These are phyloP conservation scores for Penicillium digitatum DNA, from an alignment of 2,329 filamentous ascomycete species.

Conservation along the genomic window DNA sequence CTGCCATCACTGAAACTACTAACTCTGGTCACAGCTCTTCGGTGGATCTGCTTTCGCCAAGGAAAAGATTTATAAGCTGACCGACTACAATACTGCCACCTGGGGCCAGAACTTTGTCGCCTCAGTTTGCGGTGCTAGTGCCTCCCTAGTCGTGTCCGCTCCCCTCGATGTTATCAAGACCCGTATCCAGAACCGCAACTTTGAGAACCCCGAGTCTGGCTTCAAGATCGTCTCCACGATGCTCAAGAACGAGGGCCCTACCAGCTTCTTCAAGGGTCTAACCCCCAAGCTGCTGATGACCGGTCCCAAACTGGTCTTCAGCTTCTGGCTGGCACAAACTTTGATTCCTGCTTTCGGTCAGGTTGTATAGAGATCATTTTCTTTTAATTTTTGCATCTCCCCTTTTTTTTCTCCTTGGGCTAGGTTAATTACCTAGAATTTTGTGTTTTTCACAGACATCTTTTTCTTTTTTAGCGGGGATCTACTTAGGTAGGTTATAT, in stretches of 20 bases:
- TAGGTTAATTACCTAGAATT: constrained; percentile 1
- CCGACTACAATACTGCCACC: constrained; percentile 90
- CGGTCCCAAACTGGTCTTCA: constrained; percentile 97
- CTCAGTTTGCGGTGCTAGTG: constrained; percentile 89
- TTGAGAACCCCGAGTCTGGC: constrained; percentile 93
- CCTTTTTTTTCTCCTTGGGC: constrained; percentile 7
- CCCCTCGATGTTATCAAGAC: constrained; percentile 98
- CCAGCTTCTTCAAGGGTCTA: constrained; percentile 95
- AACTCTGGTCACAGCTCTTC: constrained; percentile 63
- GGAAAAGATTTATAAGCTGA: constrained; percentile 84
- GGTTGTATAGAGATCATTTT: constrained; percentile 48
- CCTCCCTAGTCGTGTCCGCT: constrained; percentile 93
- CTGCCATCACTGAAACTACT: not conserved
- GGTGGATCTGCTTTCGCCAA: constrained; percentile 96
- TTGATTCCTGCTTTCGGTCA: constrained; percentile 88
- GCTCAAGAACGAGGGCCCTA: constrained; percentile 80
- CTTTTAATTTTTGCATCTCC: constrained; percentile 21
- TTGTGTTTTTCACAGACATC: constrained; percentile 15
- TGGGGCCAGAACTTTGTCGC: constrained; percentile 98
- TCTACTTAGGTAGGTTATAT: constrained; percentile 5
- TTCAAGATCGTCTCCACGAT: constrained; percentile 90
- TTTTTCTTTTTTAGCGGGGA: constrained; percentile 10
- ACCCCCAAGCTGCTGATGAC: constrained; percentile 99
- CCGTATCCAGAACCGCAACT: constrained; percentile 96
- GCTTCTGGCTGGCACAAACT: constrained; percentile 98